A percentile compares a stretch with the other conserved stretches of the same genome.
These are phyloP conservation scores for Triangularia verruculosa DNA, from an alignment of 2,329 filamentous ascomycete genomes.

Conservation along the genomic window DNA sequence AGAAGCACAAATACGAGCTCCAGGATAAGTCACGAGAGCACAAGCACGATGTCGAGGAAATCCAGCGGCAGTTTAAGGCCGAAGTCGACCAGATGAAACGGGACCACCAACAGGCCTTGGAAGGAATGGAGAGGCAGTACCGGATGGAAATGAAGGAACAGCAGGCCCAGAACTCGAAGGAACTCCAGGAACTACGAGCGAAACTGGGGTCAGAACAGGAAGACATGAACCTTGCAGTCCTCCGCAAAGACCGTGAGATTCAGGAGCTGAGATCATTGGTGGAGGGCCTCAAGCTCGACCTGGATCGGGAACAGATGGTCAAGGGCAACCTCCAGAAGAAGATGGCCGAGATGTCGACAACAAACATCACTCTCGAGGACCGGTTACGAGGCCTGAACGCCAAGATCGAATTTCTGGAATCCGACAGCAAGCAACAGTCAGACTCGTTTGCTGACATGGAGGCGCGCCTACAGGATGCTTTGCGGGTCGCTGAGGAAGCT, in stretches of 20 bases:
- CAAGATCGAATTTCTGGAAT: conserved; percentile 85
- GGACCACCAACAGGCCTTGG: conserved; percentile 65
- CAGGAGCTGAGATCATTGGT: conserved; percentile 46
- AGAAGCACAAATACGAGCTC: conserved; percentile 47
- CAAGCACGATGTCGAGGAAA: conserved; percentile 54
- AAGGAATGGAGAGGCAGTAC: conserved; percentile 60
- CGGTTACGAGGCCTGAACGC: conserved; percentile 73
- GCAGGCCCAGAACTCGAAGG: conserved; percentile 53
- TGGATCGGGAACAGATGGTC: conserved; percentile 62
- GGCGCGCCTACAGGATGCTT: conserved; percentile 72
- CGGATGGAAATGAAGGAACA: conserved; percentile 66
- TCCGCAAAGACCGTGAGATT: conserved; percentile 54
- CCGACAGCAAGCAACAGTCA: conserved; percentile 83
- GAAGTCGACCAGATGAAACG: conserved; percentile 58
- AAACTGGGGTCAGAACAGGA: conserved; percentile 51
- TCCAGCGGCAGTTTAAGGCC: conserved; percentile 48
- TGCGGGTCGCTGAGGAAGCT: conserved; percentile 65
- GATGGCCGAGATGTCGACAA: conserved; percentile 57
- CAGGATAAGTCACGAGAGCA: conserved; percentile 54
- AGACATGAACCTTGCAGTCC: conserved; percentile 45
- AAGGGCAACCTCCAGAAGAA: conserved; percentile 52
- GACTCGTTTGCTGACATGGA: conserved; percentile 82
- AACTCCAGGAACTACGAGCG: conserved; percentile 62
- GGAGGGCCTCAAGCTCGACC: conserved; percentile 47
- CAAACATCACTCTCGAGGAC: conserved; percentile 67